phyloP scores from a whole-genome alignment of 2,329 filamentous ascomycete genomes.

The Verticillium albo-atrum region DNA sequence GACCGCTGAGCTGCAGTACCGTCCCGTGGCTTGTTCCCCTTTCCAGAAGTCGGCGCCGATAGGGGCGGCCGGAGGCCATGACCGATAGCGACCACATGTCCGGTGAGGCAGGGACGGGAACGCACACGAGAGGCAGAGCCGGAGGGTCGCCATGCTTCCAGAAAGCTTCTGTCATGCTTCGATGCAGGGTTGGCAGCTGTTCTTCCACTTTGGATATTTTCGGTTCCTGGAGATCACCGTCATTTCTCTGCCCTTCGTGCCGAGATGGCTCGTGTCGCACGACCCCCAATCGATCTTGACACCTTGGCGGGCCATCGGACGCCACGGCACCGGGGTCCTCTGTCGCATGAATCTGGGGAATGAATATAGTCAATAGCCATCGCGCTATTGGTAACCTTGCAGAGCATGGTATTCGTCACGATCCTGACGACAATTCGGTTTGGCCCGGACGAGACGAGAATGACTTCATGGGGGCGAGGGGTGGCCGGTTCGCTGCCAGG shows the following conservation, averaged over 20 bases:
- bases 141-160: constrained; percentile 2
- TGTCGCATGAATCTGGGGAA: constrained; percentile 1
- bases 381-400: not conserved
- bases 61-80: not conserved
- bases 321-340: not conserved
- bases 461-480: not conserved
- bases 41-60: constrained; percentile 1
- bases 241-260: not conserved
- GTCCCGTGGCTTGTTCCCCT: not conserved
- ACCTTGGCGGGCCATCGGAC: not conserved
- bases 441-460: not conserved
- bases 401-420: not conserved
- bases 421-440: not conserved
- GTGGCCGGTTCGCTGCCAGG: not conserved
- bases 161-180: constrained; percentile 4
- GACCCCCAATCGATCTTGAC: not conserved
- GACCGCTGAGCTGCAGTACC: not conserved
- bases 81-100: constrained; percentile 1
- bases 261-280: not conserved
- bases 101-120: constrained; percentile 3
- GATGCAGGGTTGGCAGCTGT: constrained; percentile 1
- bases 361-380: not conserved
- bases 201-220: not conserved
- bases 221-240: not conserved
- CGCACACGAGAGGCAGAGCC: not conserved